Percentiles rank a stretch among this genome's conserved stretches.
phyloP scores from a whole-genome alignment of 179 eudicot genomes.

The Sideroxylon spinosum region DNA sequence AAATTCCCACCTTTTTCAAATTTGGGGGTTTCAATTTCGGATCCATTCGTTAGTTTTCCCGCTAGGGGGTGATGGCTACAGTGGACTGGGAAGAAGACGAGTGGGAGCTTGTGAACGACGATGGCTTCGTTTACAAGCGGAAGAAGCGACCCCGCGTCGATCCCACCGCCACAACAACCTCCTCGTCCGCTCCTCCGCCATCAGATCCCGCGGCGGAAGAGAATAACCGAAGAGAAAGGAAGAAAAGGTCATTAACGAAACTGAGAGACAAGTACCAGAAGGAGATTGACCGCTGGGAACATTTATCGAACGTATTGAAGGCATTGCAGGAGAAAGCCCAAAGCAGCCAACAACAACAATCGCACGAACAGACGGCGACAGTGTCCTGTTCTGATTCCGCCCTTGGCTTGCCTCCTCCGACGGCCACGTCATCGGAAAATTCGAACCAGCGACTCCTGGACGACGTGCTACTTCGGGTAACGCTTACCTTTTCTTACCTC shows the following conservation, averaged over 20 bases:
- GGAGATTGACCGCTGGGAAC: constrained; percentile 64
- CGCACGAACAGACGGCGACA: not conserved
- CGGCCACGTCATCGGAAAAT: constrained; percentile 15
- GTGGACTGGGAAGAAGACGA: constrained; percentile 35
- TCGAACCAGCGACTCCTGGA: constrained; percentile 15
- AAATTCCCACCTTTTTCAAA: not conserved
- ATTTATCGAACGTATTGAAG: constrained; percentile 51
- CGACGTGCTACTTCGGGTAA: constrained; percentile 45
- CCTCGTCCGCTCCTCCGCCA: constrained; percentile 30
- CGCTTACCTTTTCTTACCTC: not conserved
- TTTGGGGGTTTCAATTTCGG: too few relatives aligned
- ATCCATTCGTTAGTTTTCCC: not conserved
- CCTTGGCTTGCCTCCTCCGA: not conserved
- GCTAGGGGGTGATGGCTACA: constrained; percentile 6
- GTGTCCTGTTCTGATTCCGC: not conserved
- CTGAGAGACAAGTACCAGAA: constrained; percentile 43
- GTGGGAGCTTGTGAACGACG: constrained; percentile 60
- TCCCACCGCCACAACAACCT: constrained; percentile 24
- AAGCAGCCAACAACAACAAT: constrained; percentile 15
- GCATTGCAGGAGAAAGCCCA: constrained; percentile 30
- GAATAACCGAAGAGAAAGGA: constrained; percentile 27
- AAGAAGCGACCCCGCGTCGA: constrained; percentile 44
- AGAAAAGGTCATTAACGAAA: constrained; percentile 31
- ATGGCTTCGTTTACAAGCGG: constrained; percentile 67
- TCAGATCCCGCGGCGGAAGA: constrained; percentile 48